Evolutionary conservation across 371 early-diverging fungal species (phyloP).

Genomic region (Mortierella sp.): DNA sequence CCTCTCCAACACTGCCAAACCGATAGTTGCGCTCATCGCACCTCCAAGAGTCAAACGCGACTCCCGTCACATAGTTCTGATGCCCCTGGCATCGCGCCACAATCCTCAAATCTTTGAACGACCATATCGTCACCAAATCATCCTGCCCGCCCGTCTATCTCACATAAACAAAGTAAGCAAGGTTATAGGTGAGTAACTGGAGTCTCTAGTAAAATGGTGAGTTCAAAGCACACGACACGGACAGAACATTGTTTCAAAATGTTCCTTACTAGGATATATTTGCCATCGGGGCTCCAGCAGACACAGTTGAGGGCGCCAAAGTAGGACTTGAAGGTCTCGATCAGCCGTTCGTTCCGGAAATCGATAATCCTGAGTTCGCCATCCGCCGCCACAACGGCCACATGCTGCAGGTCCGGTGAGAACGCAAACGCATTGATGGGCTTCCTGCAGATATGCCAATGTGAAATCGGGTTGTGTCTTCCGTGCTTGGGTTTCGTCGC

Average conservation of each 20-base stretch:
- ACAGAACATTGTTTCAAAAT: not conserved
- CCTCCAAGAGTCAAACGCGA: constrained; percentile 93
- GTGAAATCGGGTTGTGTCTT: constrained; percentile 82
- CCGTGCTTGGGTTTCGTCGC: constrained; percentile 65
- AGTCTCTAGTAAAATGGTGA: too few species aligned
- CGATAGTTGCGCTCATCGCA: constrained; percentile 88
- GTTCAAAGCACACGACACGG: too few species aligned
- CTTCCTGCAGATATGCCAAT: constrained; percentile 78
- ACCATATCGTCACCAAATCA: constrained; percentile 95
- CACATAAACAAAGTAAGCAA: constrained; percentile 52
- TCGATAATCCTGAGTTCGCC: constrained; percentile 84
- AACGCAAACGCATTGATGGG: constrained; percentile 88
- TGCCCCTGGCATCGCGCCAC: constrained; percentile 96
- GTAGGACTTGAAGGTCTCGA: constrained; percentile 81
- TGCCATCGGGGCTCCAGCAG: constrained; percentile 95
- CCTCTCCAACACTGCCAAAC: constrained; percentile 94
- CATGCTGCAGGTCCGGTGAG: constrained; percentile 87
- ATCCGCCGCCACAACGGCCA: constrained; percentile 84
- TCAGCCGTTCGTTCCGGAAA: constrained; percentile 74
- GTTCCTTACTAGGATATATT: constrained; percentile 89
- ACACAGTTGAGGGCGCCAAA: constrained; percentile 91
- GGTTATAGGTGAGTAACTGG: constrained; percentile 74
- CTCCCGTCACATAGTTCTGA: constrained; percentile 83
- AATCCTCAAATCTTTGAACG: constrained; percentile 78
- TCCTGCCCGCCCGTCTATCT: constrained; percentile 91